Conservation (phyloP, 495 filamentous ascomycete genomes). For the Penicillium subrubescens region DNA sequence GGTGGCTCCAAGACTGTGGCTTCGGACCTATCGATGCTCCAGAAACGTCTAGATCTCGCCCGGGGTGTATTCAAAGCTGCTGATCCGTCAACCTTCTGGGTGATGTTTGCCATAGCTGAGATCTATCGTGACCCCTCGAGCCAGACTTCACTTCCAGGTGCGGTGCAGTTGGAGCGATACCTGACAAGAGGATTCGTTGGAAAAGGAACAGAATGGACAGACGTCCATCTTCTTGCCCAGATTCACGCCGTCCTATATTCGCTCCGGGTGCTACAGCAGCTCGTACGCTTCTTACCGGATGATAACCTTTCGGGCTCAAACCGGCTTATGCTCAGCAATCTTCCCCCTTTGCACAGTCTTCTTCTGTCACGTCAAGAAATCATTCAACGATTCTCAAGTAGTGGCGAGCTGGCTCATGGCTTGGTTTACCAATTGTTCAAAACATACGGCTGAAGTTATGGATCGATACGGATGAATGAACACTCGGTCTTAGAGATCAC, state of each 20-base stretch:
- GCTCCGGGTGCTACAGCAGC: constrained; percentile 63
- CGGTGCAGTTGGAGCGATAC: constrained; percentile 25
- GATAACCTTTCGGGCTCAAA: constrained; percentile 8
- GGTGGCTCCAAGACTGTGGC: constrained; percentile 17
- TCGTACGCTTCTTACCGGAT: constrained; percentile 35
- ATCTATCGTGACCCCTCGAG: constrained; percentile 20
- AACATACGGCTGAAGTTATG: constrained; percentile 16
- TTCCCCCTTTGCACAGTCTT: constrained; percentile 40
- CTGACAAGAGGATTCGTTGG: constrained; percentile 31
- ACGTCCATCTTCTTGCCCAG: constrained; percentile 65
- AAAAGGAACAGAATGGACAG: constrained; percentile 51
- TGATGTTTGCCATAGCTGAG: constrained; percentile 38
- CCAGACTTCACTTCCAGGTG: constrained; percentile 13
- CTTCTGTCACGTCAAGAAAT: constrained; percentile 31
- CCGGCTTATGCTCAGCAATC: constrained; percentile 17
- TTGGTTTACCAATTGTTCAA: constrained; percentile 21
- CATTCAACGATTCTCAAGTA: constrained; percentile 13
- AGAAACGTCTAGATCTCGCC: constrained; percentile 22
- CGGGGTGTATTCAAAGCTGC: constrained; percentile 11
- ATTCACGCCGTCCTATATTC: constrained; percentile 66
- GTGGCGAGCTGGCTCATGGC: constrained; percentile 2
- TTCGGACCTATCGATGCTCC: constrained; percentile 18
- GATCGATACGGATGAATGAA: background rate
- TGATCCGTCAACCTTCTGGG: constrained; percentile 33
- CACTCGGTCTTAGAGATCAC: background rate